Percentiles rank a stretch among this genome's conserved stretches.
Conservation (phyloP, 179 eudicot genomes). For the Drosera spatulata region DNA sequence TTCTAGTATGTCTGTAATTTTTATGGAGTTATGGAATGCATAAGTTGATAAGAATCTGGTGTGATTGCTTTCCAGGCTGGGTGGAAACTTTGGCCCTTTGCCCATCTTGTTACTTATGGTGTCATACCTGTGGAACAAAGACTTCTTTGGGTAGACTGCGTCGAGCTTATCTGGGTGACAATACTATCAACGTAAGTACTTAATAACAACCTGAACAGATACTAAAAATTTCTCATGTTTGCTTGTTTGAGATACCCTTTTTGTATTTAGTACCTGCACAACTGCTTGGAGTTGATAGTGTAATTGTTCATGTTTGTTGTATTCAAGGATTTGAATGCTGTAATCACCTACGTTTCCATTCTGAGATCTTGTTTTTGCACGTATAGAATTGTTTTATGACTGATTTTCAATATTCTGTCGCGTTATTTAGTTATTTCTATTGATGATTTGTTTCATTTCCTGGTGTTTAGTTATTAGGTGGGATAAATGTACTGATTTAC, state of each 20-base stretch:
- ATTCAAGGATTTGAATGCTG: not conserved
- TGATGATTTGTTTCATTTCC: too few species aligned
- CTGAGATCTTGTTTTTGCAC: not conserved
- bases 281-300: not conserved
- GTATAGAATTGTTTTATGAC: not conserved
- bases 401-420: not conserved
- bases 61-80: slow-evolving; percentile 7
- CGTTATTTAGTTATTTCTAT: too few species aligned
- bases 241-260: not conserved
- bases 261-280: not conserved
- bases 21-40: not conserved
- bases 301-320: not conserved
- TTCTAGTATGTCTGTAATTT: not conserved
- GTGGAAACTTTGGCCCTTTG: slow-evolving; percentile 20
- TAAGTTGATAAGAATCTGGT: not conserved
- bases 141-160: slow-evolving; percentile 42
- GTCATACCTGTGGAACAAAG: slow-evolving; percentile 39
- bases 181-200: slow-evolving; percentile 10
- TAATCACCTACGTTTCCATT: not conserved
- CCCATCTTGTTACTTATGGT: slow-evolving; percentile 38
- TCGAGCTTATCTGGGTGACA: slow-evolving; percentile 24
- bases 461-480: not conserved
- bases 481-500: not conserved
- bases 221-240: not conserved
- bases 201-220: too few species aligned